Percentiles rank a stretch among this genome's conserved stretches.
phyloP scores from a whole-genome alignment of 371 early-diverging fungal species.

The Syncephalis fuscata region DNA sequence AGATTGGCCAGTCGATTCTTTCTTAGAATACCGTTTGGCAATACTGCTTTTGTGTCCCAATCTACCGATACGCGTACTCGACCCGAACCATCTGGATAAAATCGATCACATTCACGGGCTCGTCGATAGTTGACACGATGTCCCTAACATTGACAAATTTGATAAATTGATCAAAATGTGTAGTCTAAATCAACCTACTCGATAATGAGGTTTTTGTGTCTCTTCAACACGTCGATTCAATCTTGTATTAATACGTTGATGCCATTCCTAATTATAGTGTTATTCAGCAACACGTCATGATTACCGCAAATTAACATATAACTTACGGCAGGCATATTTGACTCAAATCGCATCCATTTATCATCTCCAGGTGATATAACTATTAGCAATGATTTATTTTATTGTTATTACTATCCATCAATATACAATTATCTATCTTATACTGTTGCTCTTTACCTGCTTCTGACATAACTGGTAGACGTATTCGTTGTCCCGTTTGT shows the following conservation, averaged over 20 bases:
- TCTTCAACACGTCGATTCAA: not conserved
- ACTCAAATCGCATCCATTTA: conserved; percentile 30
- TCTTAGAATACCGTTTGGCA: conserved; percentile 37
- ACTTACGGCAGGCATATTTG: conserved; percentile 39
- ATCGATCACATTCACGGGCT: conserved; percentile 39
- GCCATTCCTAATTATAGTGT: conserved; percentile 1
- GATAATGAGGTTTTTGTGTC: not conserved
- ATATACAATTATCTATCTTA: not conserved
- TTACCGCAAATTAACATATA: not conserved
- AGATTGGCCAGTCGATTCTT: conserved; percentile 45
- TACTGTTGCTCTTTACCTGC: conserved; percentile 20
- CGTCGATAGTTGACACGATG: not conserved
- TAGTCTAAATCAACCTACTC: not conserved
- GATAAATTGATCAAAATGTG: no score
- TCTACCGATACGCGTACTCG: conserved; percentile 45
- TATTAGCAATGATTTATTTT: conserved; percentile 4
- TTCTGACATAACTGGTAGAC: conserved; percentile 40
- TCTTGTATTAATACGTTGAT: conserved; percentile 1
- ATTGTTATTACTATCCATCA: not conserved
- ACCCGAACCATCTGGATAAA: conserved; percentile 15
- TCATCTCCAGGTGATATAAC: conserved; percentile 10
- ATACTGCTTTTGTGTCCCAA: conserved; percentile 31
- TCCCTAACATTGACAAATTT: not conserved
- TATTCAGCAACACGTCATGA: no score
- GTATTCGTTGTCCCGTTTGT: conserved; percentile 29